Evolutionary conservation across 2,329 filamentous ascomycete genomes (phyloP).

Genomic region (Sarocladiaceae sp.): DNA sequence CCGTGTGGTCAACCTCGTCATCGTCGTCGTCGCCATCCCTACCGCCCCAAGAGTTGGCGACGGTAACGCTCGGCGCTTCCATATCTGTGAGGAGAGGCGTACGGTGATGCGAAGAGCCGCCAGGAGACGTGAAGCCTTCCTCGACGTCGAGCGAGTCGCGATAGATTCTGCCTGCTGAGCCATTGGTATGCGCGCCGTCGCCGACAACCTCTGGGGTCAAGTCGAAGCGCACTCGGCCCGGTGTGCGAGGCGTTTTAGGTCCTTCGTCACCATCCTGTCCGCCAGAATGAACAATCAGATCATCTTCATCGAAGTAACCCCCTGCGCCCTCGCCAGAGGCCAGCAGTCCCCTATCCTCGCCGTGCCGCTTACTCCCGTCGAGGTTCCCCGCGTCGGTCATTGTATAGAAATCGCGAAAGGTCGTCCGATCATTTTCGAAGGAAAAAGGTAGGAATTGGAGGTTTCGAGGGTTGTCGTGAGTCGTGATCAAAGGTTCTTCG

Average conservation of each 20-base stretch:
- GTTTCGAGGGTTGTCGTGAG: too few species aligned
- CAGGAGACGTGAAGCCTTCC: conserved; percentile 39
- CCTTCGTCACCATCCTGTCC: conserved; percentile 14
- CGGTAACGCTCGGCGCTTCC: conserved; percentile 68
- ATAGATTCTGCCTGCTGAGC: conserved; percentile 11
- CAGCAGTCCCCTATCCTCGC: conserved; percentile 4
- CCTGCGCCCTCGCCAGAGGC: background rate
- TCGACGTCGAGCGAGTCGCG: conserved; percentile 26
- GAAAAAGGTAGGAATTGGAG: background rate
- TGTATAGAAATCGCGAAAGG: conserved; percentile 1
- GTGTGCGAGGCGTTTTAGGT: conserved; percentile 32
- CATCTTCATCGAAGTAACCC: conserved; percentile 3
- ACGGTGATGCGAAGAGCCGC: conserved; percentile 50
- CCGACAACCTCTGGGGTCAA: conserved; percentile 40
- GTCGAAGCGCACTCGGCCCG: conserved; percentile 72
- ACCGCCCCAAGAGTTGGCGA: conserved; percentile 50
- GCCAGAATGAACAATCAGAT: background rate
- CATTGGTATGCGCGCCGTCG: conserved; percentile 16
- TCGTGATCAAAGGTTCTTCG: too few species aligned
- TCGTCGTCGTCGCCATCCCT: conserved; percentile 19
- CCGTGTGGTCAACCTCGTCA: conserved; percentile 30
- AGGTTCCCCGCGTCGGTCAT: conserved; percentile 4
- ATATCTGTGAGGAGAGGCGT: conserved; percentile 74
- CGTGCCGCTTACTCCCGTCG: background rate
- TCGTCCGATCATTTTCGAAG: conserved; percentile 6